phyloP scores from a whole-genome alignment of 305 asterid genomes.

The Fraxinus latifolia region DNA sequence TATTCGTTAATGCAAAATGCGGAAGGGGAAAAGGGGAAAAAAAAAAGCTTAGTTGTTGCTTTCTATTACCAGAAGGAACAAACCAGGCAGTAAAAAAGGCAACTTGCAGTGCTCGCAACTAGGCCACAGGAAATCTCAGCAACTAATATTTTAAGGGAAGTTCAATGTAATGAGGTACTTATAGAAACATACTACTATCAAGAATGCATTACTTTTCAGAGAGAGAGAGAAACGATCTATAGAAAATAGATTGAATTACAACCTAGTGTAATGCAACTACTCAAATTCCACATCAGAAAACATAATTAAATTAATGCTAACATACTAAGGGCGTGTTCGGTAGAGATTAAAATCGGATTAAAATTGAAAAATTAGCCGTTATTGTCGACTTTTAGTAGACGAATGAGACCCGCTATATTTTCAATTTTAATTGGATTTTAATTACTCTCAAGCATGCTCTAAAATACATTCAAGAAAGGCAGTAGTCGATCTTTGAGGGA shows the following conservation, averaged over 20 bases:
- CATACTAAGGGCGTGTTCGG: not conserved
- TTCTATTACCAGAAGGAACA: not conserved
- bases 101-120: not conserved
- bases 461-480: not conserved
- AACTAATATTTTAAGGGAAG: not conserved
- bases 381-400: too few relatives aligned
- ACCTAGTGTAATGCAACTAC: not conserved
- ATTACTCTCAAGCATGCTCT: too few relatives aligned
- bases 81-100: not conserved
- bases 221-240: not conserved
- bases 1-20: not conserved
- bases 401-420: too few relatives aligned
- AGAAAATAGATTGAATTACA: not conserved
- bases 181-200: not conserved
- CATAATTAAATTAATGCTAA: not conserved
- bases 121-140: not conserved
- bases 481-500: not conserved
- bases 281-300: not conserved
- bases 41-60: not conserved
- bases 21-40: not conserved
- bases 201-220: not conserved
- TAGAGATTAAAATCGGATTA: too few relatives aligned
- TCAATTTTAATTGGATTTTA: too few relatives aligned
- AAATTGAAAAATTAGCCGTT: too few relatives aligned
- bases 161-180: not conserved